Percentiles rank a stretch among this genome's conserved stretches.
phyloP scores from a whole-genome alignment of 495 filamentous ascomycete genomes.

The Physcia stellaris region DNA sequence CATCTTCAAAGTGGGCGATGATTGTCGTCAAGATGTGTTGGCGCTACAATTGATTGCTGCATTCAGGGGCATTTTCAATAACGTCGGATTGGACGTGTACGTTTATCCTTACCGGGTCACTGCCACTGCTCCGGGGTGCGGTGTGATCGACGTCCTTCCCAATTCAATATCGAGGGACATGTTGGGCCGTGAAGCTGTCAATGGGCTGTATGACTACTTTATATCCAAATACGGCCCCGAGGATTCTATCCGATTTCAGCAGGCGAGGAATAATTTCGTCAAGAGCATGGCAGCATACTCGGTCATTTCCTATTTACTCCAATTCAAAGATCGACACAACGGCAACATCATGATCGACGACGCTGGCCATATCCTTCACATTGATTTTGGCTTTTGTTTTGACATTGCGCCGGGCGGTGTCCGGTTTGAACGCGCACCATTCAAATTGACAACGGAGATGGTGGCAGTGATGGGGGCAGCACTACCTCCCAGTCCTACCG shows the following conservation, averaged over 20 bases:
- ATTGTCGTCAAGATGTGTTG: conserved; percentile 93
- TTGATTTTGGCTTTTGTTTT: conserved; percentile 99
- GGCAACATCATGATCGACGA: conserved; percentile 99
- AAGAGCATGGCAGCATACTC: conserved; percentile 99
- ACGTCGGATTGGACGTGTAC: conserved; percentile 86
- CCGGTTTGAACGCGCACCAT: conserved; percentile 92
- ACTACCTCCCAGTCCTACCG: conserved; percentile 76
- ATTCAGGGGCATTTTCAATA: conserved; percentile 92
- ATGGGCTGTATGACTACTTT: conserved; percentile 96
- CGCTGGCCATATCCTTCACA: conserved; percentile 92
- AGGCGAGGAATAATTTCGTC: conserved; percentile 92
- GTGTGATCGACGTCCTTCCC: conserved; percentile 93
- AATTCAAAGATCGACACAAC: conserved; percentile 99
- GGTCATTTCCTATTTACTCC: conserved; percentile 90
- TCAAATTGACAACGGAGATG: conserved; percentile 97
- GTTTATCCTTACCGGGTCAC: conserved; percentile 97
- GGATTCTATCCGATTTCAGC: conserved; percentile 85
- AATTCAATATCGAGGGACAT: conserved; percentile 98
- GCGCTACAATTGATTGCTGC: conserved; percentile 95
- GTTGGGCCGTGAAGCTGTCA: conserved; percentile 94
- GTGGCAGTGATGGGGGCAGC: conserved; percentile 92
- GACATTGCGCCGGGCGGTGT: conserved; percentile 96
- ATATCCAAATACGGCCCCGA: conserved; percentile 93
- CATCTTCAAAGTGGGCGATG: conserved; percentile 99
- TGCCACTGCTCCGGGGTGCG: conserved; percentile 95